Percentiles rank a stretch among this genome's conserved stretches.
Evolutionary conservation across 441 rosid genomes (phyloP).

Genomic region (Oxalis stricta): DNA sequence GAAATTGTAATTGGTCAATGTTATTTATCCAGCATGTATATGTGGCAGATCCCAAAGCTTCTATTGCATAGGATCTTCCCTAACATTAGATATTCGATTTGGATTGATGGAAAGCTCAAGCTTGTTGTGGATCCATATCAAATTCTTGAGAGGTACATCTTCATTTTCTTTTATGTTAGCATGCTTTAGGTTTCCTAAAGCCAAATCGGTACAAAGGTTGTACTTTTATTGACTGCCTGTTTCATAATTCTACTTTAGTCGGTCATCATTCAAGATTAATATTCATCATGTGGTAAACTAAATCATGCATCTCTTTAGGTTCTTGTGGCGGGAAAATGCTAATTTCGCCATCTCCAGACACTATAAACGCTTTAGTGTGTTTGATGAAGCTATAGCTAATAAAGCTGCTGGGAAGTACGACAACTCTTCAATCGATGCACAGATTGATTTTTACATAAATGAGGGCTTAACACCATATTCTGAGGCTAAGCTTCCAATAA

Average conservation of each 20-base stretch:
- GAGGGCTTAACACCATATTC: slow-evolving; percentile 79
- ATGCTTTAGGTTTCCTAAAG: slow-evolving; percentile 1
- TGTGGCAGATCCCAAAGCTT: slow-evolving; percentile 75
- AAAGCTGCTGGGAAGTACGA: slow-evolving; percentile 79
- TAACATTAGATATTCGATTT: slow-evolving; percentile 58
- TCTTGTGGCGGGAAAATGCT: slow-evolving; percentile 67
- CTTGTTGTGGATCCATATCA: slow-evolving; percentile 81
- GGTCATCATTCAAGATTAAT: too few relatives aligned
- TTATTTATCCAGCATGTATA: slow-evolving; percentile 5
- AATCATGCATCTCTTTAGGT: slow-evolving; percentile 29
- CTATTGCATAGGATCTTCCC: slow-evolving; percentile 68
- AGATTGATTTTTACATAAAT: slow-evolving; percentile 55
- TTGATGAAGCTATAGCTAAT: slow-evolving; percentile 77
- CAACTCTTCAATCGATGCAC: slow-evolving; percentile 64
- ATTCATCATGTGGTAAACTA: too few relatives aligned
- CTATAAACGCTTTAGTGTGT: slow-evolving; percentile 71
- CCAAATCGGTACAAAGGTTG: background rate
- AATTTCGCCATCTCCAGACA: slow-evolving; percentile 75
- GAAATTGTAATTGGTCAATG: background rate
- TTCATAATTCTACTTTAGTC: too few relatives aligned
- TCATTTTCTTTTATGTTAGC: background rate
- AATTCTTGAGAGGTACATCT: slow-evolving; percentile 62
- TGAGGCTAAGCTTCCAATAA: slow-evolving; percentile 66
- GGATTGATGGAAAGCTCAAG: slow-evolving; percentile 86
- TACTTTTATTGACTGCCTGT: background rate